Evolutionary conservation across 2,329 filamentous ascomycete genomes (phyloP), one percentile per base, ranked within the genome.

Genomic region (Clarireedia homoeocarpa): DNA sequence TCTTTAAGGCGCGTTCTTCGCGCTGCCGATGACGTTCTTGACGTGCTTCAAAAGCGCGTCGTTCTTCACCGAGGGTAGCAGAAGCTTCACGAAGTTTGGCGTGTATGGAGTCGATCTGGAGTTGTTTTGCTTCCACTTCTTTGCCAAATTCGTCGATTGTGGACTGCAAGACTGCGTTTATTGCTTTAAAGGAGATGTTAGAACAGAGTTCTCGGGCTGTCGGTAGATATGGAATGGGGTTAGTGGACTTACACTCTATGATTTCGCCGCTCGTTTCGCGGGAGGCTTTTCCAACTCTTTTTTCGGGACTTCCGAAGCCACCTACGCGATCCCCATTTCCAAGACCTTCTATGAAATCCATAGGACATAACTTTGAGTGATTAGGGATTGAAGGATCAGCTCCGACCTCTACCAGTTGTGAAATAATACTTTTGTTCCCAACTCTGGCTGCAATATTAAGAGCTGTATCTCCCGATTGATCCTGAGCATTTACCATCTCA

Each of bases 401-500:
- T 56, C 92, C 91, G 45, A 99, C 91, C 72, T 99, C 94, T 10
- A 97, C 78, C 34, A 99, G 77, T 69, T 99, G 94, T n/a, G 91
- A 92, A 57, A 97, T 95, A 65, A 99, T 96, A 65, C 90, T 95
- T 55, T 88, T 81, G 69, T 96, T 97, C 23, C 91, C 90, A 63
- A 96, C 95, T 59, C 94, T 81, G 1, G 94, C 91, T 2, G 92
- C 94, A 60, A 97, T 86, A 64, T 96, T 96, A 20, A 99, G 77
- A 0, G 94, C 94, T 0, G 94, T 99, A 67, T 99, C 95, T 0
- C 94, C 94, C 36, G 88, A 88, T 66, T 91, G 91, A 71, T 99
- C 94, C 65, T 92, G 88, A 0, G 91, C 87, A 66, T 99, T 97
- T 58, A 99, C 92, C 70, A 99, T 95, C 68, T 97, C 91, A 49